Percentiles rank a stretch among this genome's conserved stretches.
phyloP scores from a whole-genome alignment of 169 alveolate species.

The Toxoplasma gondii region DNA sequence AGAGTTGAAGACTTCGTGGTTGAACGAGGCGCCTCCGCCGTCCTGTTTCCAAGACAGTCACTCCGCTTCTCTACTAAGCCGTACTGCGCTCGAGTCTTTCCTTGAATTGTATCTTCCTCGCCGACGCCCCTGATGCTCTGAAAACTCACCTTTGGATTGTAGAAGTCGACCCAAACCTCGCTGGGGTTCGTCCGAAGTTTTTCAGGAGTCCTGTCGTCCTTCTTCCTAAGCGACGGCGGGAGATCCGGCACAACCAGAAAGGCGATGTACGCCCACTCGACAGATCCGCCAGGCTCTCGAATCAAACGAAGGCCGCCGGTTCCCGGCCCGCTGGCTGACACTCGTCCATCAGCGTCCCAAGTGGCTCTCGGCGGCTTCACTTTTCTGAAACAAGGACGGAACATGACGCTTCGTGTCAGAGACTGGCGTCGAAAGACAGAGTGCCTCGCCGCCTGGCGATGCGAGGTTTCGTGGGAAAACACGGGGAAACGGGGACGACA shows the following conservation, averaged over 20 bases:
- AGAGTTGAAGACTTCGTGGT: too few species aligned
- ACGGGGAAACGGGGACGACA: neutral
- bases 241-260: conserved; percentile 2
- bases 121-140: neutral
- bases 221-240: neutral
- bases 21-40: too few species aligned
- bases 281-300: neutral
- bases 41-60: too few species aligned
- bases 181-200: neutral
- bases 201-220: neutral
- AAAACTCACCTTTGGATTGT: conserved; percentile 31
- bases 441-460: neutral
- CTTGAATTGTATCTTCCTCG: too few species aligned
- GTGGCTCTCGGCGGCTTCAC: conserved; percentile 20
- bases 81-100: too few species aligned
- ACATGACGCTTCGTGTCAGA: too few species aligned
- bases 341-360: neutral
- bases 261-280: conserved; percentile 16
- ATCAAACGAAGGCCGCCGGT: conserved; percentile 27
- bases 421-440: too few species aligned
- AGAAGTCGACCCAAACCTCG: neutral
- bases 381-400: neutral
- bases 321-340: conserved; percentile 17
- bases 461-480: neutral
- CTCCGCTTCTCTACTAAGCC: too few species aligned